Percentiles rank a stretch among this genome's conserved stretches.
Evolutionary conservation across 1,284 basidiomycete species (phyloP).

Genomic region (Albatrellus sp.): DNA sequence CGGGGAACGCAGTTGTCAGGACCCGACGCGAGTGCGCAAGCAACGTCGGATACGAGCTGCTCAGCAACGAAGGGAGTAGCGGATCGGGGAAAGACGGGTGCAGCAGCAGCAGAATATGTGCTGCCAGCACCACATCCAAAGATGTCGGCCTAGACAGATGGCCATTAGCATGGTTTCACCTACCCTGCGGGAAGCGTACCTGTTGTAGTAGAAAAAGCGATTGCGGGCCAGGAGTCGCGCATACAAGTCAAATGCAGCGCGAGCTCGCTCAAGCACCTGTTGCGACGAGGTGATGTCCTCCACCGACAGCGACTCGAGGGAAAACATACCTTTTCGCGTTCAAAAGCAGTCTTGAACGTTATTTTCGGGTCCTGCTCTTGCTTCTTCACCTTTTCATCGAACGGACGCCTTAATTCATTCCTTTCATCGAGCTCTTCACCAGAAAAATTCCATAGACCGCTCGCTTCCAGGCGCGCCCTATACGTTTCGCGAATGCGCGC

Average conservation of each 20-base stretch:
- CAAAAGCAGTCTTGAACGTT: conserved; percentile 39
- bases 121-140: conserved; percentile 53
- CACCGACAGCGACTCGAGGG: neutral
- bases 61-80: conserved; percentile 38
- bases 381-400: conserved; percentile 23
- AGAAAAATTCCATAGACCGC: conserved; percentile 47
- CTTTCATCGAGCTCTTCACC: conserved; percentile 28
- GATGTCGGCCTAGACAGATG: conserved; percentile 35
- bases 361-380: conserved; percentile 13
- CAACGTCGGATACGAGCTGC: conserved; percentile 41
- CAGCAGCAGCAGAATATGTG: conserved; percentile 50
- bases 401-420: conserved; percentile 20
- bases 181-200: conserved; percentile 18
- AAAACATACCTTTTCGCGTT: conserved; percentile 43
- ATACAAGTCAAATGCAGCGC: conserved; percentile 43
- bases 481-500: conserved; percentile 44
- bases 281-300: neutral
- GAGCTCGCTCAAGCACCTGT: conserved; percentile 51
- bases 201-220: conserved; percentile 38
- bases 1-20: conserved; percentile 20
- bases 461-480: conserved; percentile 43
- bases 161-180: neutral
- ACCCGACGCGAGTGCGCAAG: conserved; percentile 42
- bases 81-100: conserved; percentile 50
- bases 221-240: conserved; percentile 36